Percentiles rank a stretch among this genome's conserved stretches.
These are phyloP conservation scores for Erythrophleum fordii DNA, from an alignment of 306 rosid genomes.

Conservation along the genomic window DNA sequence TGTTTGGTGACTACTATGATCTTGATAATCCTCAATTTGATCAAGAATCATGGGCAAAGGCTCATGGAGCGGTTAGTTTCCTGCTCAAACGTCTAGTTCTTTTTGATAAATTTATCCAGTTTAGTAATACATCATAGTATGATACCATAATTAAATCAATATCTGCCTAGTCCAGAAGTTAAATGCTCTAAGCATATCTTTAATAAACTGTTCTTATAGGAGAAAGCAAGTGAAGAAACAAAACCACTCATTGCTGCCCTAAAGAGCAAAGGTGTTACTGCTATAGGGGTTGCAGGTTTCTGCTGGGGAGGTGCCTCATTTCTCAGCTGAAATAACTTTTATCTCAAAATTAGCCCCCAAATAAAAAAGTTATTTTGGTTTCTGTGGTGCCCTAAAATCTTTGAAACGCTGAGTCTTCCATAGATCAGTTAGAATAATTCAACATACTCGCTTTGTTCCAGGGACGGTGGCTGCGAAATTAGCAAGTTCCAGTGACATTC, in stretches of 20 bases:
- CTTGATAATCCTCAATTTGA: slow-evolving; percentile 28
- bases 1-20: slow-evolving; percentile 34
- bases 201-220: slow-evolving; percentile 23
- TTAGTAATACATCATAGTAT: too few species aligned
- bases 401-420: too few species aligned
- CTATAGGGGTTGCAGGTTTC: slow-evolving; percentile 47
- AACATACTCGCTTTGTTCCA: slow-evolving; percentile 11
- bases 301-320: slow-evolving; percentile 52
- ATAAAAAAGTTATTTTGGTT: too few species aligned
- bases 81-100: neutral
- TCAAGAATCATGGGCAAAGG: slow-evolving; percentile 33
- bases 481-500: slow-evolving; percentile 27
- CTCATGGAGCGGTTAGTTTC: slow-evolving; percentile 44
- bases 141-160: too few species aligned
- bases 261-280: slow-evolving; percentile 42
- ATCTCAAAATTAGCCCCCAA: too few species aligned
- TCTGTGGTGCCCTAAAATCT: neutral
- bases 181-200: neutral
- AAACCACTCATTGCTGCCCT: slow-evolving; percentile 41
- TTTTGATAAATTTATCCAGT: neutral
- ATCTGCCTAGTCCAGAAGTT: neutral
- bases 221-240: slow-evolving; percentile 44
- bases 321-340: neutral
- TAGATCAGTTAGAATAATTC: neutral
- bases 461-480: slow-evolving; percentile 37